Base-by-base conservation (phyloP, 2,329 filamentous ascomycete genomes). In the Colletotrichum zoysiae region DNA sequence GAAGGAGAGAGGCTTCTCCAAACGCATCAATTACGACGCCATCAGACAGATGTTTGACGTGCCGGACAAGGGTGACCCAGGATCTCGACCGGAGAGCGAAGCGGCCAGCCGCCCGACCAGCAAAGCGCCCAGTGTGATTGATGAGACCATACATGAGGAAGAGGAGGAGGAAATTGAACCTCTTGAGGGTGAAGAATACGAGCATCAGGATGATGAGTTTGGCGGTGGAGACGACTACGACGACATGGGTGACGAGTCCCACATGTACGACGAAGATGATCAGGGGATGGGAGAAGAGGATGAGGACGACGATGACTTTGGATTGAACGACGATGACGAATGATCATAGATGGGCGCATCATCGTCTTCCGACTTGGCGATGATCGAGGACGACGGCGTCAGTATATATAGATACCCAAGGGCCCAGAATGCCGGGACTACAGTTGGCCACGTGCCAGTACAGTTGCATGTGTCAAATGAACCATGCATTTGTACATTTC, bases 1-100 rank as follows among this genome's bases (percentile, higher is more conserved):
- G 78, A 91, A 92, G 79, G 88, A 89, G 67, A 86, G 91, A 57
- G 88, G 88, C 0, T 92, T 90, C 81, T 93, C 90, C 74, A 92
- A 91, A 80, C 91, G 93, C 77, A 92, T 95, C 78, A 93, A 94
- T 76, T 94, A 94, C 79, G 87, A 89, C 65, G 88, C 87, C 48
- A 87, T 92, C 74, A 83, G 85, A 56, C 86, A 84, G 70, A 84
- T 91, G 33, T 91, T 91, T 73, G 85, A 87, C 75, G 79, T 82
- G 75, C 79, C 81, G 30, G 82, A 83, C 74, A 78, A 79, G 44
- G 80, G 78, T 1, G 85, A 84, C 0, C 83, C 86, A 0, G 87
- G 87, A 0, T 88, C 86, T 33, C 84, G 84, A 16, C 84, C 84
- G 0, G 87, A 84, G 48, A 88, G 86, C 68, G 82, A 83, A 62